Percentiles rank a stretch among this genome's conserved stretches.
phyloP scores from a whole-genome alignment of 2,329 filamentous ascomycete species.

The Alternaria triticina region DNA sequence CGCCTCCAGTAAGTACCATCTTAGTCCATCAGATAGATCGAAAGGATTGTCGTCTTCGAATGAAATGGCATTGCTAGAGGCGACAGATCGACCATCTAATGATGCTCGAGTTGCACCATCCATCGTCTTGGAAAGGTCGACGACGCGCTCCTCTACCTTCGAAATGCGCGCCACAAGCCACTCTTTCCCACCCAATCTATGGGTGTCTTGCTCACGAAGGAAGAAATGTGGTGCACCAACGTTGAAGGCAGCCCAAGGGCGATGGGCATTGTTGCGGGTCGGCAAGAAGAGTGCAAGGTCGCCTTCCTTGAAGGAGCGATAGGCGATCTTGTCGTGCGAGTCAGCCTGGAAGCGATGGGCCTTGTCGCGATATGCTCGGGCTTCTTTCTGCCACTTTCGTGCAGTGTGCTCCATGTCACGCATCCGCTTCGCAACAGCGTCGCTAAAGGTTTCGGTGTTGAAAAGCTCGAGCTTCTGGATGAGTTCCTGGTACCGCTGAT shows the following conservation, averaged over 20 bases:
- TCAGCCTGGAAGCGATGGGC: slow-evolving; percentile 81
- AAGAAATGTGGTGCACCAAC: slow-evolving; percentile 98
- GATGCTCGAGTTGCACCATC: slow-evolving; percentile 54
- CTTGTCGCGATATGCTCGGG: slow-evolving; percentile 84
- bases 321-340: slow-evolving; percentile 94
- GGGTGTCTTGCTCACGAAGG: slow-evolving; percentile 87
- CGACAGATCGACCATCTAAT: slow-evolving; percentile 53
- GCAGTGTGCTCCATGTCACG: slow-evolving; percentile 94
- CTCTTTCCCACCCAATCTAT: slow-evolving; percentile 82
- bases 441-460: slow-evolving; percentile 82
- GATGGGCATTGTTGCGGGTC: slow-evolving; percentile 90
- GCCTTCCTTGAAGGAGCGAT: slow-evolving; percentile 93
- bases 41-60: slow-evolving; percentile 95
- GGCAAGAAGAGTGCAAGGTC: slow-evolving; percentile 94
- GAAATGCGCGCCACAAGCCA: slow-evolving; percentile 97
- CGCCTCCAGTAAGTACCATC: slow-evolving; percentile 96
- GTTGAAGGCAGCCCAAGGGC: slow-evolving; percentile 98
- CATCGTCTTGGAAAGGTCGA: slow-evolving; percentile 85
- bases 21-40: slow-evolving; percentile 89
- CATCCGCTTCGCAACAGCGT: slow-evolving; percentile 85
- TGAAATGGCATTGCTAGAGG: slow-evolving; percentile 61
- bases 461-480: slow-evolving; percentile 77
- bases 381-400: slow-evolving; percentile 91
- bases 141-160: slow-evolving; percentile 89
- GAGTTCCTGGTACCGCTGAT: slow-evolving; percentile 76